Evolutionary conservation across 768 basidiomycete species (phyloP), one percentile per base, ranked within the genome.

Genomic region (Leccinum imitatum): DNA sequence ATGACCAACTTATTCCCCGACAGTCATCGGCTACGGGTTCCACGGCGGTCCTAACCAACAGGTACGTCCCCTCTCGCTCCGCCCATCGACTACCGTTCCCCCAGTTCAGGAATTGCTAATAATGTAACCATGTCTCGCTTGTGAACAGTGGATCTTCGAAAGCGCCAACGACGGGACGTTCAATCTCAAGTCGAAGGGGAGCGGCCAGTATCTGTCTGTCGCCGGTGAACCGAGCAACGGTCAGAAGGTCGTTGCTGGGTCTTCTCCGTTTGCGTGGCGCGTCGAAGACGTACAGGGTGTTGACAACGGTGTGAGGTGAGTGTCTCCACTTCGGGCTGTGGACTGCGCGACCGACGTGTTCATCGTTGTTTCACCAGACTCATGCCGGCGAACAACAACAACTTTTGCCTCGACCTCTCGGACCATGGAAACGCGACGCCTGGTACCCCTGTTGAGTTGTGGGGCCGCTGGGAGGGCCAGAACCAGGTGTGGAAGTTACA

Each of bases 401-500:
- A 63, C 10, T 74, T 73, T 61, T 80, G 79, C 64, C 60, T 82
- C 50, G 85, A 86, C 60, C 67, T 86, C n/a, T 77, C 71, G 30
- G 73, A 72, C 44, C 60, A 81, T 39, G 85, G 85, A 17, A 76
- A 77, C 60, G 23, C 78, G 8, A 69, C 71, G 1, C 77, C 78
- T 6, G 82, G 82, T 6, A 81, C 79, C 0, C 73, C 75, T 0
- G 68, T 86, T 23, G 75, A 77, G 3, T 54, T 84, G 27, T 86
- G 84, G 84, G 64, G 63, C 14, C 73, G 73, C 17, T 84, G 82
- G 83, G 69, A 66, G 1, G 82, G 79, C 4, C 52, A 75, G 19
- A 84, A 85, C 64, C 85, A 87, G 71, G 76, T 80, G 4, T 86
- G 85, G 85, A 66, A 51, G 61, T 6, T 58, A 37, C 50, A 63